A percentile compares a stretch with the other conserved stretches of the same genome.
Evolutionary conservation across 306 rosid species (phyloP).

Genomic region (Ceratonia siliqua): DNA sequence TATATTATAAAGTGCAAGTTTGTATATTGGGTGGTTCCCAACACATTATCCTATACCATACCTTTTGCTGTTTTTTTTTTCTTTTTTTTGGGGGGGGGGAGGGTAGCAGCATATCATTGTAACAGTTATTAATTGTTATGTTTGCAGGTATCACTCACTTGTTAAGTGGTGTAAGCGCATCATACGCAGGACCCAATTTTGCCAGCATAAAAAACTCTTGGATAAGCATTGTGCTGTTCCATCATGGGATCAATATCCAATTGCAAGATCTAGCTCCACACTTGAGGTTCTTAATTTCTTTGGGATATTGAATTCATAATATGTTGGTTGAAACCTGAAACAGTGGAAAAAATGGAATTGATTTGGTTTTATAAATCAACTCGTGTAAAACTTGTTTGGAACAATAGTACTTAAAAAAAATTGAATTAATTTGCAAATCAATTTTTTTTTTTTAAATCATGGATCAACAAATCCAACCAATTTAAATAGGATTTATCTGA

Average conservation of each 20-base stretch:
- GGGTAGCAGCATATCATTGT: conserved; percentile 12
- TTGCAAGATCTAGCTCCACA: conserved; percentile 37
- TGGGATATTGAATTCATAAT: conserved; percentile 24
- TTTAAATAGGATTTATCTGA: no score
- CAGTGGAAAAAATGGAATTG: neutral
- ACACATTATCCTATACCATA: no score
- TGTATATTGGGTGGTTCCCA: no score
- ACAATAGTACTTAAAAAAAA: neutral
- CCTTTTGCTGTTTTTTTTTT: neutral
- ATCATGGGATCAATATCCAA: conserved; percentile 35
- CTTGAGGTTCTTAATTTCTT: conserved; percentile 47
- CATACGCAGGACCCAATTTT: conserved; percentile 55
- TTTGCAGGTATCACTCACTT: conserved; percentile 65
- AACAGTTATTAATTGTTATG: conserved; percentile 25
- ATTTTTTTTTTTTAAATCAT: neutral
- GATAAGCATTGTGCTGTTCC: conserved; percentile 70
- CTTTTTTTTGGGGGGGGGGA: no score
- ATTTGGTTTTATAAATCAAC: no score
- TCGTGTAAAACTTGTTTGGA: neutral
- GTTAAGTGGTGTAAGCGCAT: conserved; percentile 59
- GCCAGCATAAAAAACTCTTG: conserved; percentile 60
- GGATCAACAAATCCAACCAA: neutral
- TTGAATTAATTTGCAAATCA: neutral
- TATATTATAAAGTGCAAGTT: no score
- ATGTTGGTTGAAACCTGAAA: conserved; percentile 12